A percentile compares a stretch with the other conserved stretches of the same genome.
These are phyloP conservation scores for Hawksworthiomyces lignivorus DNA, from an alignment of 2,329 filamentous ascomycete genomes.

Conservation along the genomic window DNA sequence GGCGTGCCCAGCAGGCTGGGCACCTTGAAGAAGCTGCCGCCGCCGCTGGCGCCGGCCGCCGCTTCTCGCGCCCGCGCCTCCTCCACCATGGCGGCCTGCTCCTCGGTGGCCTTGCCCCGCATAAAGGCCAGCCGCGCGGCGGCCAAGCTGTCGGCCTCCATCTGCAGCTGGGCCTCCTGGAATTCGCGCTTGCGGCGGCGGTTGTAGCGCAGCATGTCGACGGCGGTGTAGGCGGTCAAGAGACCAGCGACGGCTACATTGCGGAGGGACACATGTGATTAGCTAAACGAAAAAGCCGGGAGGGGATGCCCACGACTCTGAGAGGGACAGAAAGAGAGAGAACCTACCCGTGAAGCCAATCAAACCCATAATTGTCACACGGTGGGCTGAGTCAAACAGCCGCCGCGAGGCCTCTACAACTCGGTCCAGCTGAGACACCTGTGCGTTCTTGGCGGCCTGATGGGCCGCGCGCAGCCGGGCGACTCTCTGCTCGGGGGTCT, in stretches of 20 bases:
- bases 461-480: slow-evolving; percentile 60
- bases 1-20: slow-evolving; percentile 44
- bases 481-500: slow-evolving; percentile 64
- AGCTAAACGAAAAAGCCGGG: too few relatives aligned
- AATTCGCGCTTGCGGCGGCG: slow-evolving; percentile 52
- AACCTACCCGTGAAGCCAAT: slow-evolving; percentile 49
- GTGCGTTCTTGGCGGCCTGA: slow-evolving; percentile 54
- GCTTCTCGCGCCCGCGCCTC: slow-evolving; percentile 46
- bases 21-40: slow-evolving; percentile 28
- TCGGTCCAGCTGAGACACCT: slow-evolving; percentile 45
- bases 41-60: slow-evolving; percentile 19
- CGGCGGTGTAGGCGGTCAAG: slow-evolving; percentile 50
- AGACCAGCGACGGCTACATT: slow-evolving; percentile 46
- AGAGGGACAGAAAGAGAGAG: background rate
- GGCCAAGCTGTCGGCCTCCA: slow-evolving; percentile 47
- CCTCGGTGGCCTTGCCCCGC: slow-evolving; percentile 47
- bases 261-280: background rate
- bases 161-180: slow-evolving; percentile 44
- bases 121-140: slow-evolving; percentile 54
- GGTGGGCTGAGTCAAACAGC: slow-evolving; percentile 49
- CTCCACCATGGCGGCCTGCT: slow-evolving; percentile 50
- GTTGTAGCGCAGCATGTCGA: slow-evolving; percentile 56
- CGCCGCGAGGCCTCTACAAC: slow-evolving; percentile 40
- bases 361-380: slow-evolving; percentile 45
- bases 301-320: too few relatives aligned